Base-by-base conservation (phyloP, 768 basidiomycete species). In the Suillus subluteus region DNA sequence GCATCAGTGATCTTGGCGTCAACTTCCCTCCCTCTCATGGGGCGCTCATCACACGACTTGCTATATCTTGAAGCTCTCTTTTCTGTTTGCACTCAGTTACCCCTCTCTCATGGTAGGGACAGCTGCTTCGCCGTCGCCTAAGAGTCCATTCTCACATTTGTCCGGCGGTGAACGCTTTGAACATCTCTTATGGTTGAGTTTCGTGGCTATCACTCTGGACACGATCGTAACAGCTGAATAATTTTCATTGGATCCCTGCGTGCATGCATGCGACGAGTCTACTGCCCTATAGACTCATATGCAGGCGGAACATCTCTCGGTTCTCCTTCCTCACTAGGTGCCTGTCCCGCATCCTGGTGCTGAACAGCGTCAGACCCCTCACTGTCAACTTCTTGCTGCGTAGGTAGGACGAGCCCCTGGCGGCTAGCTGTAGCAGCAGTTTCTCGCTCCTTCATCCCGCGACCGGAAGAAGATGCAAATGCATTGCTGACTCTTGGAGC, bases 401-500 rank as follows among this genome's bases (percentile, higher is more conserved):
- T 50, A 15, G 50, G 11, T 13, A 50, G 50, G 15, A 13, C 1
- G 6, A 7, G n/a, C 6, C 50, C 50, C 13, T 50, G 50, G 26
- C 50, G 50, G 6, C 23, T 13, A 23, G 50, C 50, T 15, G 50
- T 23, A 15, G 13, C 23, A 16, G 41, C 5, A 0, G 41, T 6
- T 23, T 26, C 50, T 50, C 23, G 13, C 23, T 50, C 23, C 3
- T 50, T 50, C 50, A 26, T 50, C 13, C 12, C 13, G 13, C 13
- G 50, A 13, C 50, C 12, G 6, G 13, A 15, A 23, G 50, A 50
- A 13, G 50, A 50, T 6, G 50, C 23, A 13, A 23, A 50, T 3
- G 50, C 13, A 15, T 44, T 21, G 44, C 23, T 15, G 23, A 26
- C 23, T 23, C 50, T 50, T 23, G n/a, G 12, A 9, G 76, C 69